A percentile compares a stretch with the other conserved stretches of the same genome.
Conservation (phyloP, 345 rosid species). For the Salix arbutifolia region DNA sequence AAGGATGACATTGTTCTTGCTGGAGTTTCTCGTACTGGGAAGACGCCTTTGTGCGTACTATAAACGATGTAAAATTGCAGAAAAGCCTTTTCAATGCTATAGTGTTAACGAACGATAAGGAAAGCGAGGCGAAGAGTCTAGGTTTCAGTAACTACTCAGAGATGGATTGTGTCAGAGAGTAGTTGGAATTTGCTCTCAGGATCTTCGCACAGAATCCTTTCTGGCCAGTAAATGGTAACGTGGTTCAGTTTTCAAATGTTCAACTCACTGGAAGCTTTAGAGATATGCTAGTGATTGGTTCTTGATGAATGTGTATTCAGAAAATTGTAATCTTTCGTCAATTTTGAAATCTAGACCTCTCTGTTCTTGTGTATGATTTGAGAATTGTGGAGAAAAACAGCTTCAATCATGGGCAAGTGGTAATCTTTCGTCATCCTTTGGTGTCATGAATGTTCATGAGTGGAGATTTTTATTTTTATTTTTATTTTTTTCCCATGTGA, state of each 20-base stretch:
- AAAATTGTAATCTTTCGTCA: no score
- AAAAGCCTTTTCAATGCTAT: conserved; percentile 58
- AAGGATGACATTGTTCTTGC: conserved; percentile 70
- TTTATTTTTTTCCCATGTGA: no score
- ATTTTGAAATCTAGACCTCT: no score
- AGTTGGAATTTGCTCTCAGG: conserved; percentile 58
- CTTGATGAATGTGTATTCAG: no score
- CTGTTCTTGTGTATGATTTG: no score
- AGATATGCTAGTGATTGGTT: conserved; percentile 4
- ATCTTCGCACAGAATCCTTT: conserved; percentile 67
- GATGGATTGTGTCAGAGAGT: conserved; percentile 64
- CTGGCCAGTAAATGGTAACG: conserved; percentile 82
- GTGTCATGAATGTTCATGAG: no score
- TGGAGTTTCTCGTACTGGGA: conserved; percentile 82
- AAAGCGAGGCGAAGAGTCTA: conserved; percentile 66
- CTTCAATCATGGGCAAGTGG: no score
- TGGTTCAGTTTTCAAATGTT: background rate
- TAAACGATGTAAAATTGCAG: conserved; percentile 66
- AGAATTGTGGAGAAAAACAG: no score
- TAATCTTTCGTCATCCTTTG: no score
- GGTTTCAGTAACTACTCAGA: conserved; percentile 79
- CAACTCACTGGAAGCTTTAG: background rate
- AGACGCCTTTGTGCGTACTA: conserved; percentile 84
- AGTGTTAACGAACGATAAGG: conserved; percentile 63
- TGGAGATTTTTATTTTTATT: no score